These are phyloP conservation scores for Coemansia sp. DNA, from an alignment of 192 early-diverging fungal genomes.

Conservation along the genomic window DNA sequence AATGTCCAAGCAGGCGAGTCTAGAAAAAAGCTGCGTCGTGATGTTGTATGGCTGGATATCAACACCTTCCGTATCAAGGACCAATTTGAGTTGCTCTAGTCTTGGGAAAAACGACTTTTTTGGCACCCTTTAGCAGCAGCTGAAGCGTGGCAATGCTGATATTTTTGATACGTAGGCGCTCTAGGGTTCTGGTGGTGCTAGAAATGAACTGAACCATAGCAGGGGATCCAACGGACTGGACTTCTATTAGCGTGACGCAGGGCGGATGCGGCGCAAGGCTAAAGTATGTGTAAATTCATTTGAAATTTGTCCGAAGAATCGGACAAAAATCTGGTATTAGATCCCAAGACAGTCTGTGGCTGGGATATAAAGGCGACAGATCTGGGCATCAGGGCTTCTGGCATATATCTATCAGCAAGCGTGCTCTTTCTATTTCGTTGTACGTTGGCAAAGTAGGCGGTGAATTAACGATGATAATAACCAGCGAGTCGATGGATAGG, in stretches of 20 bases:
- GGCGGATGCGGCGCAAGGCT: background rate
- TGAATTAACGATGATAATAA: background rate
- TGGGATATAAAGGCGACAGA: background rate
- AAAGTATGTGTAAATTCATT: background rate
- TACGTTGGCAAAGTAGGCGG: background rate
- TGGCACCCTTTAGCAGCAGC: background rate
- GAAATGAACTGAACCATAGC: background rate
- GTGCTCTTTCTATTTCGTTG: background rate
- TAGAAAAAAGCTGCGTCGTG: background rate
- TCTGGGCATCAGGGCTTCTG: background rate
- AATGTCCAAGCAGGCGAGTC: background rate
- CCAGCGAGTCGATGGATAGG: background rate
- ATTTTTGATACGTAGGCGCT: background rate
- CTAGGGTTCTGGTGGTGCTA: background rate
- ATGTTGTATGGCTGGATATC: constrained; percentile 4
- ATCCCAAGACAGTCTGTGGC: background rate
- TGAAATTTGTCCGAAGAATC: background rate
- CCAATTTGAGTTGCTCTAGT: background rate
- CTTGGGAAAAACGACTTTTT: background rate
- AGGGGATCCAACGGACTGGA: background rate
- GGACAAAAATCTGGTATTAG: background rate
- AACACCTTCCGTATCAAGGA: background rate
- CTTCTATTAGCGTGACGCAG: background rate
- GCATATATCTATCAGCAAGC: background rate
- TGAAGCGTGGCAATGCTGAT: background rate